Base-by-base conservation (phyloP, 2,329 filamentous ascomycete species). In the Teratosphaeria zuluensis region DNA sequence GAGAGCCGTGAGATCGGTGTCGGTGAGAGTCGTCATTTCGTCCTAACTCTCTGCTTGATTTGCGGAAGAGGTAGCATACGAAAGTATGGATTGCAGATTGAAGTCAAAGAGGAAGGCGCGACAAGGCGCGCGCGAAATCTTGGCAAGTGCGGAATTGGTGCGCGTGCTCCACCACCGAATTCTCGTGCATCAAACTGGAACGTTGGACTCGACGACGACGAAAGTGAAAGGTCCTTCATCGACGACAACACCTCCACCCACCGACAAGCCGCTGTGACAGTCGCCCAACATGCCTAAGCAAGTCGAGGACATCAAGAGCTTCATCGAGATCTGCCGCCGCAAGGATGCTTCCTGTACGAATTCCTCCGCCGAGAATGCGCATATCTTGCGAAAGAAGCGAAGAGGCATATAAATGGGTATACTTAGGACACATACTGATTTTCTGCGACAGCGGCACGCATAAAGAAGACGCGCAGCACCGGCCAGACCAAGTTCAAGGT, bases 321-420 rank as follows among this genome's bases (percentile, higher is more conserved):
- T 99, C 90, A 95, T 99, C 80, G 94, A 97, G 88, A 96, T 99
- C 86, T 96, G 90, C 87, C 89, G 92, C 81, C 89, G 94, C 79
- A 95, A 96, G 85, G 95, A 99, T 87, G 94, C 94, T 78, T 95
- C 89, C 77, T 96, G 94, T 99, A 89, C 75, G 91, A 92, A 57
- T 46, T 53, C 68, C 51, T 28, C 21, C 53, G 32, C 21, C 57
- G 6, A 21, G 9, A 19, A 48, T 55, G 16, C 54, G 30, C 30
- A 48, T 54, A 60, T 11, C 28, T 54, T 3, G 53, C 55, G 35
- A 54, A 19, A 38, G 31, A 11, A 55, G 11, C 21, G 19, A 31
- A 52, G 24, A 8, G n/a, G 42, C 51, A 24, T 16, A 24, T 7
- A 28, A 11, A 42, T 8, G 35, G 21, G 1, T 30, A 5, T 56